A percentile compares a stretch with the other conserved stretches of the same genome.
Evolutionary conservation across 75 land plant species (phyloP).

Genomic region (Pseudotsuga menziesii): DNA sequence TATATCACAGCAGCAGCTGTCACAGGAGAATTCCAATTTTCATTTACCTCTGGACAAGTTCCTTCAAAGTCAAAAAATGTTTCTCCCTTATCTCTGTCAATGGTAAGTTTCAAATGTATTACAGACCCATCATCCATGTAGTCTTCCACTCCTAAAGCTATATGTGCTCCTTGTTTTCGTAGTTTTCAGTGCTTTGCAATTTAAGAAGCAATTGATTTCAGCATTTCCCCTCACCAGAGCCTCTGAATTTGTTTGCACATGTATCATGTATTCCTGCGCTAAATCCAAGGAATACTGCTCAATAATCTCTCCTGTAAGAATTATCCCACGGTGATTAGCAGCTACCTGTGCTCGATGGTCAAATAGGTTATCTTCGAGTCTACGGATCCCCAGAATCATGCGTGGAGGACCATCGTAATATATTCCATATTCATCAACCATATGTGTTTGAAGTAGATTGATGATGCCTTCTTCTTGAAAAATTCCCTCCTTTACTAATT

Average conservation of each 20-base stretch:
- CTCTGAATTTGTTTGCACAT: slow-evolving; percentile 95
- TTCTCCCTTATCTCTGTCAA: too few species aligned
- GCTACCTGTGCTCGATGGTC: slow-evolving; percentile 97
- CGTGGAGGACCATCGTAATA: neutral
- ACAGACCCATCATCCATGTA: too few species aligned
- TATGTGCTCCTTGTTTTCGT: too few species aligned
- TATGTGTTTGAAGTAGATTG: slow-evolving; percentile 54
- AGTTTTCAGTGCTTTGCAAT: too few species aligned
- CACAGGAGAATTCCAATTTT: too few species aligned
- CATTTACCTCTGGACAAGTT: too few species aligned
- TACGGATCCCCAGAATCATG: slow-evolving; percentile 83
- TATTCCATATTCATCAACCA: slow-evolving; percentile 21
- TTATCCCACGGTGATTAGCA: slow-evolving; percentile 93
- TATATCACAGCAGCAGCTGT: too few species aligned
- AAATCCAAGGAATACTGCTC: slow-evolving; percentile 78
- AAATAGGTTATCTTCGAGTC: slow-evolving; percentile 92
- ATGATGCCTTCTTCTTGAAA: slow-evolving; percentile 94
- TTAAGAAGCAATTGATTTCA: too few species aligned
- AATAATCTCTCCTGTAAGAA: slow-evolving; percentile 83
- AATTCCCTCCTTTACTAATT: slow-evolving; percentile 85
- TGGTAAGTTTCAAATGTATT: too few species aligned
- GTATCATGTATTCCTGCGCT: slow-evolving; percentile 96
- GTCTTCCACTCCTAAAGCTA: too few species aligned
- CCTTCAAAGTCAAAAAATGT: too few species aligned
- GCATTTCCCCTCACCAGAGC: slow-evolving; percentile 76